Evolutionary conservation across 768 basidiomycete genomes (phyloP).

Genomic region (Mycena sanguinolenta): DNA sequence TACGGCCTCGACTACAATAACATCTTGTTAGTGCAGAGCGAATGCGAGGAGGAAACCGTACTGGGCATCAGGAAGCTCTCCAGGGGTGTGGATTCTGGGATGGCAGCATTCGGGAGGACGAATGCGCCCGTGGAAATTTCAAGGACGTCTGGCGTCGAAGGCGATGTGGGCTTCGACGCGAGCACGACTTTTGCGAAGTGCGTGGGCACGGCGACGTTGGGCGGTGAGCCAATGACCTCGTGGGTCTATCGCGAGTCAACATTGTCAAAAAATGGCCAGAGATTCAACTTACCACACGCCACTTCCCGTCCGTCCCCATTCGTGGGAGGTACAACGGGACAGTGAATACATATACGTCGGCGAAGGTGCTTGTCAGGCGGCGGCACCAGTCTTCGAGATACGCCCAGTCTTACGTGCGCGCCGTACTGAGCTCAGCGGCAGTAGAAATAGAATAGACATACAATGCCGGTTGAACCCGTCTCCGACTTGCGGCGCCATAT

Average conservation of each 20-base stretch:
- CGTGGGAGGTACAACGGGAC: slow-evolving; percentile 96
- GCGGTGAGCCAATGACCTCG: slow-evolving; percentile 95
- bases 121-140: slow-evolving; percentile 95
- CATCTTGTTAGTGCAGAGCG: background rate
- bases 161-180: slow-evolving; percentile 79
- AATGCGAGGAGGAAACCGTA: slow-evolving; percentile 49
- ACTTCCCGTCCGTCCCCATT: slow-evolving; percentile 90
- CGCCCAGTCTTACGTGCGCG: slow-evolving; percentile 82
- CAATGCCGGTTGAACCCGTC: slow-evolving; percentile 98
- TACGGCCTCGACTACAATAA: slow-evolving; percentile 83
- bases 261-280: background rate
- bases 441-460: slow-evolving; percentile 51
- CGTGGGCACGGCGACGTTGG: slow-evolving; percentile 93
- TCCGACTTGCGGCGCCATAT: slow-evolving; percentile 98
- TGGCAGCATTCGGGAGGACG: slow-evolving; percentile 94
- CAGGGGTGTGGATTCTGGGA: slow-evolving; percentile 86
- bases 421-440: background rate
- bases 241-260: slow-evolving; percentile 69
- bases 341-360: slow-evolving; percentile 98
- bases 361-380: slow-evolving; percentile 85
- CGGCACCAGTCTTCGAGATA: slow-evolving; percentile 97
- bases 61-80: slow-evolving; percentile 87
- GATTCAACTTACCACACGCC: slow-evolving; percentile 83
- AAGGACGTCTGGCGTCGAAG: slow-evolving; percentile 73
- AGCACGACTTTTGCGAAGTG: slow-evolving; percentile 98